phyloP scores from a whole-genome alignment of 805 yeast genomes.

The Hemisphaericaspora nanyangensis region DNA sequence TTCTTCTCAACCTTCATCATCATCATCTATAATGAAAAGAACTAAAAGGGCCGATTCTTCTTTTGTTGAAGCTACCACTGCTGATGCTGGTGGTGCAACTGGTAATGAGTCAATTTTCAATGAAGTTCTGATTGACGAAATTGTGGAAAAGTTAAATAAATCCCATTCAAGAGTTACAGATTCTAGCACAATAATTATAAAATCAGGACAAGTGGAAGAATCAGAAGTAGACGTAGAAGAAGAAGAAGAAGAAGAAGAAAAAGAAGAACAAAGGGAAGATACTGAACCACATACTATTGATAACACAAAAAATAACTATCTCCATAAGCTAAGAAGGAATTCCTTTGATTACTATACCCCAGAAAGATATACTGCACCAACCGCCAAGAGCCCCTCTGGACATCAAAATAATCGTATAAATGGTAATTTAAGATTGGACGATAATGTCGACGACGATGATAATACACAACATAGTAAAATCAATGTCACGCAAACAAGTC shows the following conservation, averaged over 20 bases:
- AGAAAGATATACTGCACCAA: conserved; percentile 27
- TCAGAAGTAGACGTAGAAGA: background rate
- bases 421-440: background rate
- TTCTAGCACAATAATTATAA: background rate
- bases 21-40: conserved; percentile 13
- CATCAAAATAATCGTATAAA: conserved; percentile 21
- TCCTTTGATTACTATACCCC: conserved; percentile 23
- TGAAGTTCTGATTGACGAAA: conserved; percentile 17
- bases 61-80: too few species aligned
- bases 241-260: background rate
- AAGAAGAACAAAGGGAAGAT: background rate
- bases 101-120: conserved; percentile 13
- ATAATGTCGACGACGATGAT: background rate
- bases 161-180: background rate
- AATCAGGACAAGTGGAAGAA: background rate
- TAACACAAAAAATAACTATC: conserved; percentile 11
- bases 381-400: conserved; percentile 26
- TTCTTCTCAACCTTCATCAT: conserved; percentile 1
- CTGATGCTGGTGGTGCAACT: conserved; percentile 3
- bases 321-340: conserved; percentile 13
- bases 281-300: background rate
- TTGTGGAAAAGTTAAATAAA: conserved; percentile 1
- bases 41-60: conserved; percentile 14
- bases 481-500: too few species aligned
- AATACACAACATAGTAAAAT: conserved; percentile 6